Conservation (phyloP, 352 stramenopile species). For the Peronosclerospora sorghi region DNA sequence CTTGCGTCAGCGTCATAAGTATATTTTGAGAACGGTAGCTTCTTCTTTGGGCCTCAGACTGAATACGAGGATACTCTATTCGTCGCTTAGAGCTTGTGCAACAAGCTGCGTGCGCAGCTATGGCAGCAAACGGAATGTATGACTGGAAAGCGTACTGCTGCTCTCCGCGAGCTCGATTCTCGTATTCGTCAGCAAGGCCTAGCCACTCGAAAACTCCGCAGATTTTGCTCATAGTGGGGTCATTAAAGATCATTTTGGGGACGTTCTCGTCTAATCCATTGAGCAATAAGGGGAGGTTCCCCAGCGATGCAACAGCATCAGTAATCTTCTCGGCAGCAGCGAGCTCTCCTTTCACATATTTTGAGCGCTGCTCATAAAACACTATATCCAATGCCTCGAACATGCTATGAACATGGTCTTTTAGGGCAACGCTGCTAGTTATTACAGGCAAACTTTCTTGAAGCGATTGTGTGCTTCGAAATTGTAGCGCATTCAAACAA, state of each 20-base stretch:
- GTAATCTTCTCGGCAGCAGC: conserved; percentile 41
- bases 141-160: conserved; percentile 62
- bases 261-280: conserved; percentile 86
- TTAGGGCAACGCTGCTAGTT: conserved; percentile 35
- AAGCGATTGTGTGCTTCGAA: conserved; percentile 62
- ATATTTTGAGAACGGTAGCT: conserved; percentile 58
- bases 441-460: conserved; percentile 15
- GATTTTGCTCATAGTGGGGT: conserved; percentile 82
- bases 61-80: conserved; percentile 55
- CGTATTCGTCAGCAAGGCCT: conserved; percentile 63
- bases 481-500: conserved; percentile 95
- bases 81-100: conserved; percentile 61
- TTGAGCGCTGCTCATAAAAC: conserved; percentile 54
- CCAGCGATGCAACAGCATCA: conserved; percentile 59
- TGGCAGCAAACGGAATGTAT: conserved; percentile 64
- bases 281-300: conserved; percentile 71
- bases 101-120: conserved; percentile 57
- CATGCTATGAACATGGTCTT: conserved; percentile 45
- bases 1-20: conserved; percentile 47
- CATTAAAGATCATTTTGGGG: conserved; percentile 80
- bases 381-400: conserved; percentile 65
- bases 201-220: conserved; percentile 79
- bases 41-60: conserved; percentile 48
- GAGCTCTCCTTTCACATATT: conserved; percentile 25
- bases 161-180: conserved; percentile 39